Evolutionary conservation across 225 moss, liverwort and hornwort genomes (phyloP).

Genomic region (Marchantia polymorpha): DNA sequence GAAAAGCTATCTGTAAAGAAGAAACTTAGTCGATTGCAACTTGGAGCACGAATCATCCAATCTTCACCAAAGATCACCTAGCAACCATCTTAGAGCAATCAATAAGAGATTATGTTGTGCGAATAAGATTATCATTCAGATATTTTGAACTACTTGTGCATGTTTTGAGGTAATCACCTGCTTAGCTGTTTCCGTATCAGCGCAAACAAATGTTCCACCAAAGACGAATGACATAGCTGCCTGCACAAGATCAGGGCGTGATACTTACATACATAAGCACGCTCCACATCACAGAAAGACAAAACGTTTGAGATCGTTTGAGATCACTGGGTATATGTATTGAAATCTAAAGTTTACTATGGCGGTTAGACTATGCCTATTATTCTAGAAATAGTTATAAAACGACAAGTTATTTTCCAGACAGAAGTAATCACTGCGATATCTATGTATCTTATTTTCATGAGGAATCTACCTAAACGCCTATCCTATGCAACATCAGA

Average conservation of each 20-base stretch:
- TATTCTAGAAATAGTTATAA: neutral
- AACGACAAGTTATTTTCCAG: neutral
- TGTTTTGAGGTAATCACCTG: slow-evolving; percentile 45
- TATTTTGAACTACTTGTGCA: neutral
- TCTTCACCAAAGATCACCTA: too few relatives aligned
- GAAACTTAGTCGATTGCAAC: neutral
- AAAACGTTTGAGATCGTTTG: neutral
- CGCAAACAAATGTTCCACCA: slow-evolving; percentile 86
- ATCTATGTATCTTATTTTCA: neutral
- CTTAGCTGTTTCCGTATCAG: slow-evolving; percentile 79
- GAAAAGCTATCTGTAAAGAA: slow-evolving; percentile 71
- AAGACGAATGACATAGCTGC: slow-evolving; percentile 88
- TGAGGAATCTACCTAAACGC: neutral
- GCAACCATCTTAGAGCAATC: too few relatives aligned
- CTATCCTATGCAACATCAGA: neutral
- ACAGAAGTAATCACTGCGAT: neutral
- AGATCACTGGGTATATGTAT: neutral
- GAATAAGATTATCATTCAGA: neutral
- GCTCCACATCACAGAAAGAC: neutral
- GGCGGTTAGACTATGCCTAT: neutral
- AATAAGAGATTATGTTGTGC: neutral
- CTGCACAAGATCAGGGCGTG: slow-evolving; percentile 34
- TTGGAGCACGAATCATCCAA: neutral
- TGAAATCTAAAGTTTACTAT: neutral
- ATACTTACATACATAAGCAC: neutral